Base-by-base conservation (phyloP, 306 rosid species). In the Quercus ilex region DNA sequence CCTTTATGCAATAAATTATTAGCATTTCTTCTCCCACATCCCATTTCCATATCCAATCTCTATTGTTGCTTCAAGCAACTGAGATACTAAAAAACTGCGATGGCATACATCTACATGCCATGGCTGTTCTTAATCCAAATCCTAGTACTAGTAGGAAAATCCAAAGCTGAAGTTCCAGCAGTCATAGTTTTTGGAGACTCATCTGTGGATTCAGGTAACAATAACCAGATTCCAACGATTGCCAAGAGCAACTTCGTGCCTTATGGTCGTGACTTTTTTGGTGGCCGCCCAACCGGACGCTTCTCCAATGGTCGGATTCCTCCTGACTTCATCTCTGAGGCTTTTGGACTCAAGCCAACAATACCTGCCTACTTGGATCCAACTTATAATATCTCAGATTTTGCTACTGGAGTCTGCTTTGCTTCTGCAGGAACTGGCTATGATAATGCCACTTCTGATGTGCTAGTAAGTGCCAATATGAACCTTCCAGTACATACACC, bases 381-480 rank as follows among this genome's bases (percentile, higher is more conserved):
- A 38, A 23, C 74, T 55, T 83, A 80, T 60, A 75, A 6, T 14
- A 88, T 91, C 25, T 59, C 83, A 2, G 91, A 91, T 77, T 89
- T 91, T 65, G 85, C 93, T 18, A 33, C 80, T 28, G 92, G 93
- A 20, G 97, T 91, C 65, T 91, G 93, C 78, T 91, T 89, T 82
- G 96, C 96, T 21, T 91, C 90, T 53, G 92, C 93, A 55, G 87
- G 90, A 49, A 85, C 93, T 68, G 93, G 93, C 65, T 91, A 28
- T 78, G 97, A 91, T 75, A 89, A 88, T 55, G 82, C 83, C 46
- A 89, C 91, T 83, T 69, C 93, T 20, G 79, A 62, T 68, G 90
- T 91, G 26, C 86, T 76, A 19, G 96, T 89, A 80, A 85, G 90
- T 81, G 19, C 23, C 25, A 11, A 53, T 3, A 51, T 13, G 49